Evolutionary conservation across 2,329 filamentous ascomycete genomes (phyloP), one percentile per base, ranked within the genome.

Genomic region (Fusarium sp.): DNA sequence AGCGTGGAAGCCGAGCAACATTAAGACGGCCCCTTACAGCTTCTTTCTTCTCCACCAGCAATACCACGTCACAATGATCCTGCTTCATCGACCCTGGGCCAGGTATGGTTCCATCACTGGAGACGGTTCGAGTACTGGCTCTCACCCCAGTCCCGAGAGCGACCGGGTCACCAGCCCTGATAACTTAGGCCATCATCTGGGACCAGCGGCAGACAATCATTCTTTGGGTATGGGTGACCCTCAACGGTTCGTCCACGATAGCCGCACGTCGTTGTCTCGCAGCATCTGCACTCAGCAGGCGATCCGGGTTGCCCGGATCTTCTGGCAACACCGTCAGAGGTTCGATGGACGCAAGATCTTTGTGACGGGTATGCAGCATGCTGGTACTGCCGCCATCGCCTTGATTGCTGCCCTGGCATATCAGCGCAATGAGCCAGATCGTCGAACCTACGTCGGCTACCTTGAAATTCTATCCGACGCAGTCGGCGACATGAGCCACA

Each of bases 11-110:
- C 84, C 77, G 73, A 83, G 77, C 77, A 88, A 79, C 80, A 87
- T 77, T 80, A 86, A 82, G 77, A 81, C 72, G 59, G 88, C 77
- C 34, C 85, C 73, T 66, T 85, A 79, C 81, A 84, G 77, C 75
- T 90, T 81, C 78, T 88, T 88, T 71, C 72, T 88, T 9, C 76
- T 88, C 9, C 86, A 88, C 65, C 86, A 88, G 73, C 86, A 88
- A 70, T 88, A 88, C 60, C 86, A 88, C 55, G 82, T 83, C 11
- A 83, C 82, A 51, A 80, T 87, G 76, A 87, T 88, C 52, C 76
- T 88, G 11, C 79, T 88, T 7, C 86, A 88, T 68, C 79, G 86
- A 1, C 85, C 86, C 0, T 88, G 86, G 80, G 85, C 86, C 18
- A 82, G 82, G 60, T 88, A 88, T 62, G 83, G 82, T 12, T 80